Evolutionary conservation across 495 filamentous ascomycete genomes (phyloP).

Genomic region (Cladorrhinum samala): DNA sequence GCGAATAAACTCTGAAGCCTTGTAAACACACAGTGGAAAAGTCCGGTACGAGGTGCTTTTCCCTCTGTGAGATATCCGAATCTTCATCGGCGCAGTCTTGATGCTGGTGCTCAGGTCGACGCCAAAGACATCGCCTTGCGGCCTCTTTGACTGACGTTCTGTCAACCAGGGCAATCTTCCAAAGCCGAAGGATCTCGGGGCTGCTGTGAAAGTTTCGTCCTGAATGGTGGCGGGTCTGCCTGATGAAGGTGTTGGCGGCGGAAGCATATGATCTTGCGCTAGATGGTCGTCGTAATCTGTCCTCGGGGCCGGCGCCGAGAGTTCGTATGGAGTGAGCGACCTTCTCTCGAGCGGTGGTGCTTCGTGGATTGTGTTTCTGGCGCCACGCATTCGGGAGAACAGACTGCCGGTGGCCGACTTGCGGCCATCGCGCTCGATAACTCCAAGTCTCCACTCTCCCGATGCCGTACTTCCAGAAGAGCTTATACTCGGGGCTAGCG

Average conservation of each 20-base stretch:
- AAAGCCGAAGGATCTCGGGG: neutral
- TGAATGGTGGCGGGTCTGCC: neutral
- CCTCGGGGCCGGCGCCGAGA: neutral
- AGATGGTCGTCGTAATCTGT: neutral
- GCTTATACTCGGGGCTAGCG: slow-evolving; percentile 7
- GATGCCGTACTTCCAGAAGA: slow-evolving; percentile 13
- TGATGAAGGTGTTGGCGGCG: neutral
- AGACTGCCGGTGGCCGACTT: slow-evolving; percentile 7
- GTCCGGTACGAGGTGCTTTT: slow-evolving; percentile 19
- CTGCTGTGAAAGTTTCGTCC: neutral
- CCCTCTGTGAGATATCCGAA: slow-evolving; percentile 26
- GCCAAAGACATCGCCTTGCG: slow-evolving; percentile 15
- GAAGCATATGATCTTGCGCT: neutral
- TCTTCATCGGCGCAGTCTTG: slow-evolving; percentile 19
- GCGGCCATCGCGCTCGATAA: neutral
- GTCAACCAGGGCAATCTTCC: slow-evolving; percentile 12
- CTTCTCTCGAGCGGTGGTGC: slow-evolving; percentile 17
- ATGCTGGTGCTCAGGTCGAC: slow-evolving; percentile 23
- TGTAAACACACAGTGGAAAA: slow-evolving; percentile 23
- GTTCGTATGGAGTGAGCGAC: slow-evolving; percentile 17
- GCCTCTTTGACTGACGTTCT: slow-evolving; percentile 4
- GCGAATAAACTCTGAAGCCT: slow-evolving; percentile 28
- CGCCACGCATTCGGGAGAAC: slow-evolving; percentile 15
- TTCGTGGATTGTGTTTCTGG: slow-evolving; percentile 2
- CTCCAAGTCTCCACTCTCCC: slow-evolving; percentile 8